Evolutionary conservation across 1,139 yeast genomes (phyloP), one percentile per base, ranked within the genome.

Genomic region (Ashbya aceris): DNA sequence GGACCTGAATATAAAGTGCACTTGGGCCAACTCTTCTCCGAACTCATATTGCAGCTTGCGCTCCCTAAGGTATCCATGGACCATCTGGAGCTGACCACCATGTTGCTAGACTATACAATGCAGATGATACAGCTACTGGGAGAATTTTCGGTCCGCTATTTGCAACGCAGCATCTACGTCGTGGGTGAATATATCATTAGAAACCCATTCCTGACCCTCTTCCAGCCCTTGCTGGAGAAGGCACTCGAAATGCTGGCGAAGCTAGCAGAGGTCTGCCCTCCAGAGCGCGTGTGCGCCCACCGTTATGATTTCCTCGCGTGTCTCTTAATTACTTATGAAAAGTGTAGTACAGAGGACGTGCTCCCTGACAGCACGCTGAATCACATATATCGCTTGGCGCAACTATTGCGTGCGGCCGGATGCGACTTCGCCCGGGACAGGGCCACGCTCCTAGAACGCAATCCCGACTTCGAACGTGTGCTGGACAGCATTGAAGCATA

Each of bases 141-240:
- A 8, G 34, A 12, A 13, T 34, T 44, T 4, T 27, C 50, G 2
- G 48, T 54, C 1, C 33, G 49, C n/a, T 47, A 51, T 35, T 32
- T 58, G 12, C 56, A 55, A 33, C 49, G 63, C 30, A 41, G 55
- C 4, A 46, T 57, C 8, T 57, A 52, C 40, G 49, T 46, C 1
- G 4, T 58, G 14, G 65, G 64, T 1, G 60, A 60, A 33, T 49
- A 45, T 30, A 36, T 56, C 9, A 47, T 60, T 1, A 46, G 52
- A 39, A 55, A 52, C 42, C 58, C 62, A 6, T 58, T 51, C 39
- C 46, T 58, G 30, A 54, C 62, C 2, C 41, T 50, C 12, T 51
- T 47, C 29, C 42, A 33, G 31, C 36, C 38, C 5, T 38, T 57
- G 5, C 14, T 56, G 6, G 32, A 41, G 6, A 37, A 49, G 28